Conservation (phyloP, 1,139 yeast species). For the Diutina scorzettiae region DNA sequence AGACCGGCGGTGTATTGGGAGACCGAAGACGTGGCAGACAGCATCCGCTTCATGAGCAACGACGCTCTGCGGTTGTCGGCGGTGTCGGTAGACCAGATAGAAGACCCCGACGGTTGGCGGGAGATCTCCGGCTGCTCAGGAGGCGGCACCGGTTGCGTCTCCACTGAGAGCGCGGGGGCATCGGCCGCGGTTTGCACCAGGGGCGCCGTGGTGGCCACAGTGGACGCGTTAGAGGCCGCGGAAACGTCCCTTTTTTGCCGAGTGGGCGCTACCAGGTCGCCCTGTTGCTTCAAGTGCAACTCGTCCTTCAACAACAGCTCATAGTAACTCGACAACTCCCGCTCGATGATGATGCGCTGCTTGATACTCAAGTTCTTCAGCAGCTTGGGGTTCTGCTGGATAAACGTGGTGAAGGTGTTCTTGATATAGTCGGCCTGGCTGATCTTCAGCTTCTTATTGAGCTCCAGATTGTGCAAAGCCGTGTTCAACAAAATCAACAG, state of each 20-base stretch:
- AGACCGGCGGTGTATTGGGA: constrained; percentile 17
- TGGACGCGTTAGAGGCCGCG: background rate
- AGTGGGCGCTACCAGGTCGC: constrained; percentile 7
- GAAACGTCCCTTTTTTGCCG: background rate
- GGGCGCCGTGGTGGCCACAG: constrained; percentile 6
- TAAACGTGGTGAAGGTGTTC: constrained; percentile 40
- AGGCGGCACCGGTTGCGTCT: constrained; percentile 5
- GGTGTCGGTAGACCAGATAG: constrained; percentile 31
- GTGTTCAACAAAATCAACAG: constrained; percentile 65
- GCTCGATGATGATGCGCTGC: constrained; percentile 31
- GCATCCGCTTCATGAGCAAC: constrained; percentile 21
- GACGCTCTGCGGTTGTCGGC: constrained; percentile 16
- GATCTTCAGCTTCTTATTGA: constrained; percentile 28
- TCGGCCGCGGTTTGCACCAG: background rate
- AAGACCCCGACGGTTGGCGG: constrained; percentile 22
- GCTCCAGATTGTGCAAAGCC: constrained; percentile 45
- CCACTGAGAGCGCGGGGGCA: background rate
- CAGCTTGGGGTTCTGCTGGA: constrained; percentile 22
- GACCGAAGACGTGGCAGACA: constrained; percentile 20
- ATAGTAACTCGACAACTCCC: constrained; percentile 30
- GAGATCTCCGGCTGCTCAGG: constrained; percentile 12
- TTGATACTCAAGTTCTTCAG: constrained; percentile 23
- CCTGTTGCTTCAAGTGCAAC: constrained; percentile 27
- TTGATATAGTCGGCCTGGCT: constrained; percentile 39
- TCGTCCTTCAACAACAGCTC: constrained; percentile 28